Percentiles rank a stretch among this genome's conserved stretches.
Conservation (phyloP, 2,329 filamentous ascomycete genomes). For the Epichloe hybrida region DNA sequence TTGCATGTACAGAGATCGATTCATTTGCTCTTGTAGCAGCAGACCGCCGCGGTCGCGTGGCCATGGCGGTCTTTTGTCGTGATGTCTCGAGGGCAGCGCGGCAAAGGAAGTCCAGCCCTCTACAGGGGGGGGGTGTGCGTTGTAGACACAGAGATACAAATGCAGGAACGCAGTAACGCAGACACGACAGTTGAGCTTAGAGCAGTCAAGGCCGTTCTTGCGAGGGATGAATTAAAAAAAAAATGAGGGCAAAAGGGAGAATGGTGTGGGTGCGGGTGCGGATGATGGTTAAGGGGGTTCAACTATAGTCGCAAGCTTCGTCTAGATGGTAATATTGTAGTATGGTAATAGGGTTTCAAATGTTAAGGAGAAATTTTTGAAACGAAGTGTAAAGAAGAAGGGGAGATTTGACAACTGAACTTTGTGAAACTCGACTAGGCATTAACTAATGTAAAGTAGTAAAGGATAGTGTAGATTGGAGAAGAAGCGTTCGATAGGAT, state of each 20-base stretch:
- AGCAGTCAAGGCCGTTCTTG: neutral
- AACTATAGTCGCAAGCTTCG: too few species aligned
- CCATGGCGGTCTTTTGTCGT: constrained; percentile 21
- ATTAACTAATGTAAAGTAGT: neutral
- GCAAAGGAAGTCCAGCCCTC: neutral
- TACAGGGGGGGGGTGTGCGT: neutral
- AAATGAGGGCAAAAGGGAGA: neutral
- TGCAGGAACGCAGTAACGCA: neutral
- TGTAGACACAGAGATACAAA: neutral
- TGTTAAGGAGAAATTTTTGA: too few species aligned
- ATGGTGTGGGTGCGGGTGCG: too few species aligned
- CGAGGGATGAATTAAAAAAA: neutral
- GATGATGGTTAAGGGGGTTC: too few species aligned
- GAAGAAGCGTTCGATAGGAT: neutral
- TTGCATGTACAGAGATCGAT: constrained; percentile 28
- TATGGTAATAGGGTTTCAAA: too few species aligned
- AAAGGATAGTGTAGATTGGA: neutral
- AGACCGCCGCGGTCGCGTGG: constrained; percentile 33
- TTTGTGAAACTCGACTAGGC: neutral
- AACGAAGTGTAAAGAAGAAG: neutral
- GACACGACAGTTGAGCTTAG: neutral
- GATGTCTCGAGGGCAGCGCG: neutral
- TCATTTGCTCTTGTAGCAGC: constrained; percentile 29
- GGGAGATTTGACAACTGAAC: neutral
- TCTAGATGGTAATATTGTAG: too few species aligned